These are phyloP conservation scores for Gastrodia elata DNA, from an alignment of 106 monocot genomes.

Conservation along the genomic window DNA sequence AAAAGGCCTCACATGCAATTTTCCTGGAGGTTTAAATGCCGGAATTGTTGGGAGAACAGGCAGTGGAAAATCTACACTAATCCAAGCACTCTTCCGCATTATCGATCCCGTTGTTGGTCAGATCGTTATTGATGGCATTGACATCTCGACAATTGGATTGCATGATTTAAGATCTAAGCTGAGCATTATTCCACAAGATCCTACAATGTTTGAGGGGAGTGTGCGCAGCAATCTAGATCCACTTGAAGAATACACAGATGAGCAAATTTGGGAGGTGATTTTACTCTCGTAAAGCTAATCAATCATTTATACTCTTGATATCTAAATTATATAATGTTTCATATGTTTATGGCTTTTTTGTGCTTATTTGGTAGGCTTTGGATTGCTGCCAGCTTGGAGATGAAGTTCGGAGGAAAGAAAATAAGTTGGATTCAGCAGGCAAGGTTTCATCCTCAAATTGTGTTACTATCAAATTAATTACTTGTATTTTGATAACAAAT, in stretches of 20 bases:
- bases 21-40: conserved; percentile 56
- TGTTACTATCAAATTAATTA: neutral
- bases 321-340: neutral
- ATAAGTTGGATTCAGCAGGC: conserved; percentile 63
- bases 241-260: conserved; percentile 72
- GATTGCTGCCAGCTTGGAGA: conserved; percentile 81
- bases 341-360: neutral
- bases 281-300: neutral
- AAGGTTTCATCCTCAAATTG: neutral
- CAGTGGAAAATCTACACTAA: conserved; percentile 77
- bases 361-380: conserved; percentile 29
- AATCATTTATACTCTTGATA: neutral
- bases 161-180: conserved; percentile 75
- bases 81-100: conserved; percentile 73
- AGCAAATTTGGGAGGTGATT: conserved; percentile 77
- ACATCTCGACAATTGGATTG: conserved; percentile 70
- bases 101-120: conserved; percentile 59
- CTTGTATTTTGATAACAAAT: conserved; percentile 1
- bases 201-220: conserved; percentile 92
- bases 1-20: conserved; percentile 54
- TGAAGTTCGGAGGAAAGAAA: conserved; percentile 61
- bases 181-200: conserved; percentile 93
- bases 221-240: conserved; percentile 78
- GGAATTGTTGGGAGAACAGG: conserved; percentile 86
- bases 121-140: conserved; percentile 56